Percentiles rank a stretch among this genome's conserved stretches.
Evolutionary conservation across 179 eudicot genomes (phyloP).

Genomic region (Vitellaria paradoxa): DNA sequence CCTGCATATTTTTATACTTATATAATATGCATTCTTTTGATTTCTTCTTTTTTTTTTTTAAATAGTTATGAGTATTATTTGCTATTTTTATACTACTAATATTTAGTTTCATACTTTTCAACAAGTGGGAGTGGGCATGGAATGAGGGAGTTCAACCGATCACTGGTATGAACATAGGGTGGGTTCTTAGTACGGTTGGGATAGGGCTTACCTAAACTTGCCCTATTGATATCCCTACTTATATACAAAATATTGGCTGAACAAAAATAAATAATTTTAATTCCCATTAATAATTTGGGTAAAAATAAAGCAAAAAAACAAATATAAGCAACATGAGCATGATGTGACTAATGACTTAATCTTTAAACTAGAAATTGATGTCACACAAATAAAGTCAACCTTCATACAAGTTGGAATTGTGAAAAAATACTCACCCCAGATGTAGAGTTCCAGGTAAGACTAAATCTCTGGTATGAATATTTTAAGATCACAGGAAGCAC

Average conservation of each 20-base stretch:
- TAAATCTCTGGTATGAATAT: constrained; percentile 91
- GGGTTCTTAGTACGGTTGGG: too few species aligned
- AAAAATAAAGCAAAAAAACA: not conserved
- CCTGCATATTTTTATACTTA: too few species aligned
- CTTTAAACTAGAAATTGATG: not conserved
- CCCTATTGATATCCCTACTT: not conserved
- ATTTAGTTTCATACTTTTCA: too few species aligned
- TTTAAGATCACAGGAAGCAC: constrained; percentile 83
- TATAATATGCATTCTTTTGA: too few species aligned
- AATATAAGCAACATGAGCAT: not conserved
- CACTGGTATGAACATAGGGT: too few species aligned
- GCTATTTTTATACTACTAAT: too few species aligned
- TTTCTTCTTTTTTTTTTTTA: too few species aligned
- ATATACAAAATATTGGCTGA: not conserved
- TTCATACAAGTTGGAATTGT: not conserved
- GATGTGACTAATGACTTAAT: not conserved
- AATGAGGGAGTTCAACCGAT: too few species aligned
- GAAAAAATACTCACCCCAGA: constrained; percentile 77
- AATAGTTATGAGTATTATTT: too few species aligned
- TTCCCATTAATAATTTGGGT: not conserved
- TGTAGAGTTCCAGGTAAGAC: constrained; percentile 99
- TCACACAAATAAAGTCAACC: not conserved
- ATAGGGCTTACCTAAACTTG: not conserved
- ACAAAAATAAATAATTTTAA: not conserved
- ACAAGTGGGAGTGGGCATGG: too few species aligned